Evolutionary conservation across 1,139 yeast genomes (phyloP), one percentile per base, ranked within the genome.

Genomic region (Nakaseomyces sp.): DNA sequence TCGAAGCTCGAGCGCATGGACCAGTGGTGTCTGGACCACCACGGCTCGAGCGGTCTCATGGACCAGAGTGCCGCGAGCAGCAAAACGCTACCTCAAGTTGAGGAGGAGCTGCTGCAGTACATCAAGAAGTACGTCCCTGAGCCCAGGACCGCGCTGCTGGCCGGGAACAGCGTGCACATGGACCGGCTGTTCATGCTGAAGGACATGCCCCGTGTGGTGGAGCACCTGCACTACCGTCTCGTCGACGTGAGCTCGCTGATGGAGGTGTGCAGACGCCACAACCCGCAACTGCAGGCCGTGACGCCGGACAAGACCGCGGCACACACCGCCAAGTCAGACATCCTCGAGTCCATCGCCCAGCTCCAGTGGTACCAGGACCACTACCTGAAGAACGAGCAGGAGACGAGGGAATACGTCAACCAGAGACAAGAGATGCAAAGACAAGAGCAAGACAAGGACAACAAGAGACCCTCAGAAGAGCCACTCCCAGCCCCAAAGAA

Each of bases 91-190:
- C 68, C 64, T 16, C 69, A 73, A 37, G 96, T 86, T 1, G 82
- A 87, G 51, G 45, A 52, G 0, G 89, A 81, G 50, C 65, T 93
- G 43, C 61, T 81, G 43, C 69, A 60, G 4, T 91, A 86, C 59
- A 67, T 93, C 40, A 63, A 71, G 50, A 68, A 68, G 49, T 75
- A 72, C 54, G 70, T 85, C 10, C 75, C 77, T 1, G 71, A 68
- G n/a, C 65, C 69, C 15, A 69, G 75, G 6, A 58, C 63, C 4
- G 96, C 85, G 1, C 65, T 91, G 0, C 66, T 93, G 48, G 95
- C 95, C 0, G 99, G 99, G 1, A 91, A 89, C 57, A 76, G 95
- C 0, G 79, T 93, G 20, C 96, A 93, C 62, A 83, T 87, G 80
- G 99, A 93, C 63, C 76, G 88, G 48, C 71, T 83, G 46, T 93